Evolutionary conservation across 2,329 filamentous ascomycete species (phyloP), one percentile per base, ranked within the genome.

Genomic region (Colletotrichum ledebouriae): DNA sequence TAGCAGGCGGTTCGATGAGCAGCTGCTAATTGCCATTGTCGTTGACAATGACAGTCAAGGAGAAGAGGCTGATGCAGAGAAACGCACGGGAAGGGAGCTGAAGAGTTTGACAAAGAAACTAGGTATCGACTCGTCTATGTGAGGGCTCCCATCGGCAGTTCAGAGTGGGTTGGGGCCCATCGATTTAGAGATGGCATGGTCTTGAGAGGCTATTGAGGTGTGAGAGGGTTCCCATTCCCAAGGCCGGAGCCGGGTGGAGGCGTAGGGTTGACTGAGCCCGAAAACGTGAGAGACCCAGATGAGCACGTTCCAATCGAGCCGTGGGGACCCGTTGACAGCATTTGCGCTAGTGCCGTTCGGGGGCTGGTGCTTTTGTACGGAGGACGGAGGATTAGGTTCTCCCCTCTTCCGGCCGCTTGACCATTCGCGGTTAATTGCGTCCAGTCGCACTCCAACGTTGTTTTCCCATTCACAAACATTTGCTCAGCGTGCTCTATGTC

Each of bases 101-200:
- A 25, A 5, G 15, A 53, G 49, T 53, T 53, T 53, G 49, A 22
- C 47, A 13, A 9, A 22, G n/a, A n/a, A 3, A n/a, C 12, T n/a
- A 5, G 13, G 25, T 20, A 15, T 44, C 42, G 12, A 50, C 44
- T 42, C 25, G 52, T 59, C 39, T 59, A 33, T 53, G 64, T 53
- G 64, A 67, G 64, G 64, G 60, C 60, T 67, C 64, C 64, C 46
- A 64, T 53, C 41, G 37, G 66, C 49, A 50, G 29, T 69, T 49
- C 25, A 29, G 34, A 29, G 61, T 64, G 60, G 65, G 46, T 59
- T 58, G 2, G 4, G 22, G 20, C 52, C 25, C 15, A 15, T 52
- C 25, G 20, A 42, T 34, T 22, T 46, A 39, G 25, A 46, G 17
- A 33, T 25, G 60, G 47, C 50, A 20, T 29, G 44, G 64, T 22